Percentiles rank a stretch among this genome's conserved stretches.
These are phyloP conservation scores for Taxawa tesnikishii DNA, from an alignment of 2,329 filamentous ascomycete genomes.

Conservation along the genomic window DNA sequence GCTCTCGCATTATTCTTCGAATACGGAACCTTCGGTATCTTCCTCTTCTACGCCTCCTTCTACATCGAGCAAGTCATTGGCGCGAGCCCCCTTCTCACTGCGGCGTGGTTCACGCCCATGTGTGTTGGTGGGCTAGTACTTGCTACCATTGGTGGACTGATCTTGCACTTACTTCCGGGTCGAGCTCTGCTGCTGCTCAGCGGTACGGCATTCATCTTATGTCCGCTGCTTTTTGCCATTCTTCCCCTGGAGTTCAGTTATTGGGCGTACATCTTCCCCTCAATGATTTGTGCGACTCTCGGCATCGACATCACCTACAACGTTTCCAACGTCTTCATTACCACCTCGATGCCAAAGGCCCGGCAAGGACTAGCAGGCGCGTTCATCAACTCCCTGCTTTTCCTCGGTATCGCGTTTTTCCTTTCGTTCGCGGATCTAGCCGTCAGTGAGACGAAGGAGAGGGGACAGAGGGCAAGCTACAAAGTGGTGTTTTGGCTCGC, in stretches of 20 bases:
- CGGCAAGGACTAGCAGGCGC: conserved; percentile 22
- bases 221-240: conserved; percentile 20
- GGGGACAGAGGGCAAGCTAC: conserved; percentile 5
- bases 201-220: conserved; percentile 19
- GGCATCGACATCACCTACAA: conserved; percentile 23
- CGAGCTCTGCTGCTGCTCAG: conserved; percentile 17
- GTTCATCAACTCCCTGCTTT: conserved; percentile 20
- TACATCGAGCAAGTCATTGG: conserved; percentile 11
- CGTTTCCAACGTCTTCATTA: conserved; percentile 19
- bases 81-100: conserved; percentile 12
- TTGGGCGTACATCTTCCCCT: conserved; percentile 21
- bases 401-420: conserved; percentile 21
- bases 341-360: conserved; percentile 16
- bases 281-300: conserved; percentile 21
- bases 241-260: conserved; percentile 17
- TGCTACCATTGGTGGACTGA: conserved; percentile 16
- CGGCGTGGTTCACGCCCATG: conserved; percentile 21
- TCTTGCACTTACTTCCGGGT: conserved; percentile 18
- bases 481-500: conserved; percentile 10
- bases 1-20: conserved; percentile 19
- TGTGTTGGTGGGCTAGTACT: conserved; percentile 20
- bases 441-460: conserved; percentile 11
- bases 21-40: conserved; percentile 17
- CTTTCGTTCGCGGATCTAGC: conserved; percentile 17
- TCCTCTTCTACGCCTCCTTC: conserved; percentile 5